phyloP scores from a whole-genome alignment of 371 early-diverging fungal genomes.

The Mucor circinelloides region DNA sequence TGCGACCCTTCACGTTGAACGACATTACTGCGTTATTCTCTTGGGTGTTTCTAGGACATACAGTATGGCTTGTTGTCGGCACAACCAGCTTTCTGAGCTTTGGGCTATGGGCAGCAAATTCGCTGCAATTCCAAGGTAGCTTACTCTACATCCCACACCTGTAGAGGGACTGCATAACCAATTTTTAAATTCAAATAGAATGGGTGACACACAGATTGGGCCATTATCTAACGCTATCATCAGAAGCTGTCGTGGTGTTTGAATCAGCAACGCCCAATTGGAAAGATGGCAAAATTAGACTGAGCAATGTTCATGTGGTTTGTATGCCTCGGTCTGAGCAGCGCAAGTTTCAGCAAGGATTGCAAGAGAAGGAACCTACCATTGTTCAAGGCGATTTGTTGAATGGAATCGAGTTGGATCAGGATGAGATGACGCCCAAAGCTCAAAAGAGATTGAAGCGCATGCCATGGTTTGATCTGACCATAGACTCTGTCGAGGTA shows the following conservation, averaged over 20 bases:
- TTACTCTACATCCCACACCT: not conserved
- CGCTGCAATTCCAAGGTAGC: conserved; percentile 86
- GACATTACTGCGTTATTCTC: conserved; percentile 88
- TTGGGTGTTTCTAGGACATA: conserved; percentile 89
- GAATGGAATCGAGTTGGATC: conserved; percentile 34
- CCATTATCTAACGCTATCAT: conserved; percentile 73
- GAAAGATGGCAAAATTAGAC: conserved; percentile 85
- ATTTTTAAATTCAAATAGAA: conserved; percentile 43
- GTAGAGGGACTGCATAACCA: not conserved
- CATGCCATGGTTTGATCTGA: conserved; percentile 73
- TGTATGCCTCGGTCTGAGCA: conserved; percentile 49
- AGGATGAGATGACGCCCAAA: conserved; percentile 34
- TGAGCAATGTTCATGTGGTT: conserved; percentile 76
- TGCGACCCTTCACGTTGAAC: conserved; percentile 84
- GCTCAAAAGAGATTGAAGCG: conserved; percentile 33
- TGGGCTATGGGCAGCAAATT: conserved; percentile 80
- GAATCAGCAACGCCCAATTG: conserved; percentile 94
- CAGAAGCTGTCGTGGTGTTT: conserved; percentile 82
- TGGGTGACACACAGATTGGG: conserved; percentile 79
- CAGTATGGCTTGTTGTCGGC: conserved; percentile 82
- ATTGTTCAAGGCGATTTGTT: conserved; percentile 32
- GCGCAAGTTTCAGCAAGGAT: conserved; percentile 30
- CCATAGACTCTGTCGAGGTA: conserved; percentile 83
- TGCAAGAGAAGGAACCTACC: not conserved
- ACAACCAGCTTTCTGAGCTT: conserved; percentile 92